These are phyloP conservation scores for Phytophthora hybrid DNA, from an alignment of 352 stramenopile species.

Conservation along the genomic window DNA sequence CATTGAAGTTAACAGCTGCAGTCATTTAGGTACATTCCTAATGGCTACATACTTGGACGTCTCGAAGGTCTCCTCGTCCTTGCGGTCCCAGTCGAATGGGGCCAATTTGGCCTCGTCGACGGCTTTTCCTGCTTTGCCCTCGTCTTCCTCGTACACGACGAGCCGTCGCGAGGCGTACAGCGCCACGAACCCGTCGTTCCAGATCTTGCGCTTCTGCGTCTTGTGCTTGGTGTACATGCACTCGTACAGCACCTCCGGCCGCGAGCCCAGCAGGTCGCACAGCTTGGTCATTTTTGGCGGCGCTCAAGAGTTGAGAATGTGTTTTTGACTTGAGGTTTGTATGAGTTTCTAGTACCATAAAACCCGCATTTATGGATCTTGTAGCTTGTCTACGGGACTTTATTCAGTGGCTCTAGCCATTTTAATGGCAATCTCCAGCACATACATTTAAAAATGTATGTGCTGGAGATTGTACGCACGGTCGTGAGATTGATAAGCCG, in stretches of 20 bases:
- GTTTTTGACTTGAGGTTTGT: too few relatives aligned
- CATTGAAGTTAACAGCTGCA: neutral
- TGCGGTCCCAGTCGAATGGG: slow-evolving; percentile 60
- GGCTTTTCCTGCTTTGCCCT: slow-evolving; percentile 48
- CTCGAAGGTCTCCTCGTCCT: slow-evolving; percentile 68
- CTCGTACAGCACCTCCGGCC: slow-evolving; percentile 61
- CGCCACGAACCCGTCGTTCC: slow-evolving; percentile 79
- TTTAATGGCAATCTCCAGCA: too few relatives aligned
- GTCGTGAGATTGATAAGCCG: too few relatives aligned
- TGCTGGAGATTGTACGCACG: too few relatives aligned
- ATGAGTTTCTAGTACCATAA: too few relatives aligned
- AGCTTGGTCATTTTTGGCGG: slow-evolving; percentile 59
- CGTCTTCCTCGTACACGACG: slow-evolving; percentile 66
- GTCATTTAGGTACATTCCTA: neutral
- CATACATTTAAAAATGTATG: too few relatives aligned
- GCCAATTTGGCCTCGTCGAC: slow-evolving; percentile 71
- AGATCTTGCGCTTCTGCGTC: slow-evolving; percentile 87
- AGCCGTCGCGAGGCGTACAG: slow-evolving; percentile 63
- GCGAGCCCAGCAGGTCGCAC: slow-evolving; percentile 55
- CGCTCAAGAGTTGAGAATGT: too few relatives aligned
- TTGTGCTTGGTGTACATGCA: slow-evolving; percentile 92
- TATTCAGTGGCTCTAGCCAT: too few relatives aligned
- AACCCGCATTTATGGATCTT: too few relatives aligned
- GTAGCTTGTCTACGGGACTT: too few relatives aligned
- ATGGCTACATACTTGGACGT: slow-evolving; percentile 56